A percentile compares a stretch with the other conserved stretches of the same genome.
Evolutionary conservation across 176 grass and related monocot species (phyloP).

Genomic region (Avena insularis): DNA sequence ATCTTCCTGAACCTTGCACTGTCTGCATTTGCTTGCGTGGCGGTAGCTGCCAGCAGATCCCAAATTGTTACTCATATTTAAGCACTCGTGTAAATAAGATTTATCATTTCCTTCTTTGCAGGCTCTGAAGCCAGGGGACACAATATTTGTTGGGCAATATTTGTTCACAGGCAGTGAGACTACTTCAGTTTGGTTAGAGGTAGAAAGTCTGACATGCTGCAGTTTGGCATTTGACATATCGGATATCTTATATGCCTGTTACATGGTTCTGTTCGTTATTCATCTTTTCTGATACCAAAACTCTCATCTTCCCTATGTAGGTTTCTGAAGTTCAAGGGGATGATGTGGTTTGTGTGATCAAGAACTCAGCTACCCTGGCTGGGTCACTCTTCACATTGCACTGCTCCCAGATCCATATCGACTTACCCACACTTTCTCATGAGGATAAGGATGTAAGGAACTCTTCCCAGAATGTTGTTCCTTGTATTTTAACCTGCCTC

Average conservation of each 20-base stretch:
- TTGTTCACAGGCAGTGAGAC: conserved; percentile 99
- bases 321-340: conserved; percentile 93
- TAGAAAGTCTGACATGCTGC: conserved; percentile 22
- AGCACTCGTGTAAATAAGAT: not conserved
- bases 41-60: not conserved
- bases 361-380: conserved; percentile 88
- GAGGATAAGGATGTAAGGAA: conserved; percentile 76
- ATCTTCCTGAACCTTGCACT: conserved; percentile 9
- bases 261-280: not conserved
- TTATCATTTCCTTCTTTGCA: conserved; percentile 33
- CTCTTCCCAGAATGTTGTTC: not conserved
- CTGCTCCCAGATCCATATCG: conserved; percentile 90
- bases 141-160: conserved; percentile 98
- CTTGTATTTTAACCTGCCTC: not conserved
- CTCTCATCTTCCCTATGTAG: conserved; percentile 47
- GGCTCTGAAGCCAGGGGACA: conserved; percentile 85
- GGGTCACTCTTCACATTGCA: conserved; percentile 95
- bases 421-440: conserved; percentile 89
- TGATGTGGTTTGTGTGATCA: conserved; percentile 88
- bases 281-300: conserved; percentile 19
- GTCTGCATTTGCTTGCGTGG: conserved; percentile 33
- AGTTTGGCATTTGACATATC: not conserved
- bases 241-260: not conserved
- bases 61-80: not conserved
- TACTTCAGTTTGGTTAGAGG: conserved; percentile 99